Percentiles rank a stretch among this genome's conserved stretches.
These are phyloP conservation scores for Colletotrichum sp. DNA, from an alignment of 2,329 filamentous ascomycete species.

Conservation along the genomic window DNA sequence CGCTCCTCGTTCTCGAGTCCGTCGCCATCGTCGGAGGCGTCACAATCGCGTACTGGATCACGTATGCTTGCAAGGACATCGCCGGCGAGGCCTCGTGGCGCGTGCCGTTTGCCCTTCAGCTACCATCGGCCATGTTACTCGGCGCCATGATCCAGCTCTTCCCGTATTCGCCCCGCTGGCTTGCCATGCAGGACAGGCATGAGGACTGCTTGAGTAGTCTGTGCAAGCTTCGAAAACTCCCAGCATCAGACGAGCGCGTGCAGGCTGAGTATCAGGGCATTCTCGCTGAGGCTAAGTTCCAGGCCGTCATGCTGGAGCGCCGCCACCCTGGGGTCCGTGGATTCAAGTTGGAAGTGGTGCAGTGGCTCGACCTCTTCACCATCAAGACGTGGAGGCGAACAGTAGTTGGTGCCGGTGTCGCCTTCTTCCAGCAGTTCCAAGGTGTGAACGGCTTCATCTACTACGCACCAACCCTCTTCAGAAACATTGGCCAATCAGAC, in stretches of 20 bases:
- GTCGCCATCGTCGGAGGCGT: conserved; percentile 58
- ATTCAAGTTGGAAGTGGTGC: conserved; percentile 46
- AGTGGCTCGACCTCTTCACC: conserved; percentile 53
- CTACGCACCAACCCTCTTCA: conserved; percentile 32
- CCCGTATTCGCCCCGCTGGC: conserved; percentile 52
- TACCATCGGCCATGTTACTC: conserved; percentile 42
- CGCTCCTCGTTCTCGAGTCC: conserved; percentile 53
- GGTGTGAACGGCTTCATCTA: conserved; percentile 24
- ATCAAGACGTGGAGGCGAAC: conserved; percentile 47
- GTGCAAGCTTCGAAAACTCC: conserved; percentile 43
- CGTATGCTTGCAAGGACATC: conserved; percentile 54
- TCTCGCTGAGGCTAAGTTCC: conserved; percentile 50
- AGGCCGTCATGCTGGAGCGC: conserved; percentile 41
- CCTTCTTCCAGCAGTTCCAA: conserved; percentile 27
- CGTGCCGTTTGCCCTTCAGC: conserved; percentile 52
- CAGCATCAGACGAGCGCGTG: conserved; percentile 45
- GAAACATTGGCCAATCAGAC: conserved; percentile 29
- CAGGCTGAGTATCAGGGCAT: conserved; percentile 55
- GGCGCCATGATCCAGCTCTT: conserved; percentile 47
- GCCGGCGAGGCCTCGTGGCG: conserved; percentile 45
- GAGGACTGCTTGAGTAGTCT: conserved; percentile 43
- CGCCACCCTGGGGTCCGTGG: conserved; percentile 38
- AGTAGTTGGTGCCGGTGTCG: conserved; percentile 36
- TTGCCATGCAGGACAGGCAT: conserved; percentile 40
- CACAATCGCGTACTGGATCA: conserved; percentile 59